Percentiles rank a stretch among this genome's conserved stretches.
phyloP scores from a whole-genome alignment of 1,139 yeast genomes.

The Taiozyma sp. region DNA sequence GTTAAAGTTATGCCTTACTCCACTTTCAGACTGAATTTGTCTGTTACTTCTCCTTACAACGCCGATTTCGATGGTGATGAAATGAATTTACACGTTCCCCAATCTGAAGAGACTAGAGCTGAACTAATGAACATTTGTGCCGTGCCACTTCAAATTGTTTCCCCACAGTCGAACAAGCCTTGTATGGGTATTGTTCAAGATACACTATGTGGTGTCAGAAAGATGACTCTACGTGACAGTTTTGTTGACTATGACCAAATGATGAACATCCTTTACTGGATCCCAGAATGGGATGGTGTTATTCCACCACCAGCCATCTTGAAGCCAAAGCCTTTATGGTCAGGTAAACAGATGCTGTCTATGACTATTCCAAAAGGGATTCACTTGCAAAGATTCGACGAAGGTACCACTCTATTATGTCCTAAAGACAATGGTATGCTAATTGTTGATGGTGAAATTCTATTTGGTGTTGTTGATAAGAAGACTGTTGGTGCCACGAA shows the following conservation, averaged over 20 bases:
- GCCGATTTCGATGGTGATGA: slow-evolving; percentile 99
- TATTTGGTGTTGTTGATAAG: slow-evolving; percentile 97
- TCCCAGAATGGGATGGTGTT: slow-evolving; percentile 98
- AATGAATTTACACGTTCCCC: slow-evolving; percentile 99
- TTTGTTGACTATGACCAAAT: slow-evolving; percentile 92
- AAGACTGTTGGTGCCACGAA: slow-evolving; percentile 98
- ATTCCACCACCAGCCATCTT: slow-evolving; percentile 95
- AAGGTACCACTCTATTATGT: slow-evolving; percentile 76
- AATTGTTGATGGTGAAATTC: slow-evolving; percentile 42
- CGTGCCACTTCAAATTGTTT: slow-evolving; percentile 94
- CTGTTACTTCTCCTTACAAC: slow-evolving; percentile 97
- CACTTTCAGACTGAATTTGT: slow-evolving; percentile 91
- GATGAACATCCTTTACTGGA: slow-evolving; percentile 96
- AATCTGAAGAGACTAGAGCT: slow-evolving; percentile 96
- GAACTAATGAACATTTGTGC: slow-evolving; percentile 94
- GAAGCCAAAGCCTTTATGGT: slow-evolving; percentile 96
- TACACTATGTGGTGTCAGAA: slow-evolving; percentile 94
- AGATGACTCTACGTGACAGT: slow-evolving; percentile 86
- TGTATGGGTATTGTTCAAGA: slow-evolving; percentile 99
- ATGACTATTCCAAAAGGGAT: slow-evolving; percentile 95
- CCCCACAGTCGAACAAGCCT: slow-evolving; percentile 98
- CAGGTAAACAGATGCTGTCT: slow-evolving; percentile 93
- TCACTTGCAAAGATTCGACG: slow-evolving; percentile 89
- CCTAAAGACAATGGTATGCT: slow-evolving; percentile 54
- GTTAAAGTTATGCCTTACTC: slow-evolving; percentile 99